Conservation (phyloP, 306 rosid genomes). For the Trifolium dubium region DNA sequence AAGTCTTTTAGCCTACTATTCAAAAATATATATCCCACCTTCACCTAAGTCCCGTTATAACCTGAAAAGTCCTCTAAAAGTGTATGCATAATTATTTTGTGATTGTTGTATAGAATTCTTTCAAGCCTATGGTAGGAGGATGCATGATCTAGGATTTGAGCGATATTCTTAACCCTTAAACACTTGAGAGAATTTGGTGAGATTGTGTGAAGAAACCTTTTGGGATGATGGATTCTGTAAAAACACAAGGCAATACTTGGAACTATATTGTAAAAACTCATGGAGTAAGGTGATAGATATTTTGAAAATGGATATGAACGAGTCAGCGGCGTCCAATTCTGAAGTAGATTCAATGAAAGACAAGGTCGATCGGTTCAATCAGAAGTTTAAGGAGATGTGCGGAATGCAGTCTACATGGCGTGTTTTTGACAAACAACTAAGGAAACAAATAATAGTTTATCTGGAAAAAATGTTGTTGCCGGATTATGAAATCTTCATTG, state of each 20-base stretch:
- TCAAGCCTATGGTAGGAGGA: too few relatives aligned
- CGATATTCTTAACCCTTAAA: too few relatives aligned
- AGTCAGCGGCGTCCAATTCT: not conserved
- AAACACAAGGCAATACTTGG: not conserved
- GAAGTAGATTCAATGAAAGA: constrained; percentile 22
- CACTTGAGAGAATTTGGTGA: too few relatives aligned
- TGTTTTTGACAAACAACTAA: not conserved
- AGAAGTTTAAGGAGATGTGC: not conserved
- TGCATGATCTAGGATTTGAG: too few relatives aligned
- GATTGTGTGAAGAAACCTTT: not conserved
- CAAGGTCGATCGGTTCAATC: not conserved
- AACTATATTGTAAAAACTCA: constrained; percentile 4
- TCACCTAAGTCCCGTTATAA: too few relatives aligned
- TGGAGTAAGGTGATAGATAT: not conserved
- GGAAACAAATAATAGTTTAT: not conserved
- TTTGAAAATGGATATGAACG: not conserved
- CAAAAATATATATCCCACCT: too few relatives aligned
- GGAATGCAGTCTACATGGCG: not conserved
- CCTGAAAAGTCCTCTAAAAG: too few relatives aligned
- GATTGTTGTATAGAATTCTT: too few relatives aligned
- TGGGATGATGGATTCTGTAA: not conserved
- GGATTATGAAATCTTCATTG: constrained; percentile 65
- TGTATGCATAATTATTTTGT: too few relatives aligned
- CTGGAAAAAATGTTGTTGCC: constrained; percentile 49
- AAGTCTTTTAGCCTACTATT: too few relatives aligned